phyloP scores from a whole-genome alignment of 371 early-diverging fungal species.

The Actinomortierella ambigua region DNA sequence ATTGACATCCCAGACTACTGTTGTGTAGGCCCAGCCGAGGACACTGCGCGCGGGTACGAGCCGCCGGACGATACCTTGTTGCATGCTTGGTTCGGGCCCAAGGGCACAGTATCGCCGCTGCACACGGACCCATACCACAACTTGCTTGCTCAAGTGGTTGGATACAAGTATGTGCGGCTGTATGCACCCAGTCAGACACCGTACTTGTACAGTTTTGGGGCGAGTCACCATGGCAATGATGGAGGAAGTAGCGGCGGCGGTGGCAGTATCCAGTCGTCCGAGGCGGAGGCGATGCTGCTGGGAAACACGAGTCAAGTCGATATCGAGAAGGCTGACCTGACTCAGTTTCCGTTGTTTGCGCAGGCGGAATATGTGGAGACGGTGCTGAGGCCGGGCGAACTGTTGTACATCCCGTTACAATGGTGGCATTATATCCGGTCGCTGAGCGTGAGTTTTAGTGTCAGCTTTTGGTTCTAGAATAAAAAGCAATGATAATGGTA shows the following conservation, averaged over 20 bases:
- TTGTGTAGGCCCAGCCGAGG: constrained; percentile 49
- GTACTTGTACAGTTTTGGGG: constrained; percentile 55
- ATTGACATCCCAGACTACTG: constrained; percentile 85
- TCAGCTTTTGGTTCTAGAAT: constrained; percentile 93
- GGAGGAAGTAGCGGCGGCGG: no score
- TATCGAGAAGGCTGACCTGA: constrained; percentile 64
- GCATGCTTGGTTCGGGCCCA: constrained; percentile 92
- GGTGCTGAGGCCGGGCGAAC: constrained; percentile 77
- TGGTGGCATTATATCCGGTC: constrained; percentile 95
- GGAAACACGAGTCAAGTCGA: constrained; percentile 85
- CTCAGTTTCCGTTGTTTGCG: constrained; percentile 58
- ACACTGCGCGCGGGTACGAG: constrained; percentile 25
- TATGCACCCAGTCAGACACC: constrained; percentile 67
- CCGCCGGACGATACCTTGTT: constrained; percentile 60
- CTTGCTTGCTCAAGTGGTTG: constrained; percentile 87
- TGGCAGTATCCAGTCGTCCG: constrained; percentile 12
- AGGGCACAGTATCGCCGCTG: constrained; percentile 84
- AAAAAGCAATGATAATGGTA: no score
- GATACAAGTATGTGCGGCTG: constrained; percentile 79
- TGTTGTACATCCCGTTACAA: constrained; percentile 90
- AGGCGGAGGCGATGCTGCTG: constrained; percentile 50
- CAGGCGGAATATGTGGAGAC: constrained; percentile 71
- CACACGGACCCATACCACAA: constrained; percentile 90
- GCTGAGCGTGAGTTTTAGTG: constrained; percentile 76
- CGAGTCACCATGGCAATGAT: no score